Base-by-base conservation (phyloP, 192 early-diverging fungal genomes). In the Linnemannia exigua region DNA sequence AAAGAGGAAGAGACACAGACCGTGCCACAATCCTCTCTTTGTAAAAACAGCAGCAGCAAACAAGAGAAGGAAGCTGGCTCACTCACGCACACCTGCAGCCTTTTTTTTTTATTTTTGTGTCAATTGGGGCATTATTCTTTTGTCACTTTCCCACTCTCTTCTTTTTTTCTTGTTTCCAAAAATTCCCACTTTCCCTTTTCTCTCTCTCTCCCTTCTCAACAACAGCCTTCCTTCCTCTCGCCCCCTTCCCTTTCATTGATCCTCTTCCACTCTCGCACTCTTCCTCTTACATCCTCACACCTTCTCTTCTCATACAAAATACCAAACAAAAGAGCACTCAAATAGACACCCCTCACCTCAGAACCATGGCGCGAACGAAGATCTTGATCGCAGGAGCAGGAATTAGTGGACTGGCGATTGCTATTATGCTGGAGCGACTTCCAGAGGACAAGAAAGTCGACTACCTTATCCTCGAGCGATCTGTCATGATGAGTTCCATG, bases 331-430 rank as follows among this genome's bases (percentile, higher is more conserved):
- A 31, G 46, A 68, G 28, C 31, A 38, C 22, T 44, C 28, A 73
- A 58, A 76, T 50, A n/a, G n/a, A 41, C 41, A 66, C 38, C 66
- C 25, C 17, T 41, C 2, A 61, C n/a, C 4, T 6, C 41, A 44
- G 41, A 9, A 44, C 9, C 41, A 82, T 78, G 81, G 16, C 76
- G 51, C 48, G 82, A 28, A 75, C 61, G 66, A 63, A 84, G 54
- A 84, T 84, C 52, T 72, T 84, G 25, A 84, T 84, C 31, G 82
- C 82, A 38, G 82, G 82, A 5, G 82, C 63, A 5, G 82, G 82
- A 22, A 66, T 84, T 20, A 77, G 82, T n/a, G 82, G 82, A 0
- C 58, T 84, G 6, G 76, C 76, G 4, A 17, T 84, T 14, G 82
- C 82, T 67, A 79, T 84, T 52, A 84, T 84, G 82, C 67, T 84